Percentiles rank a stretch among this genome's conserved stretches.
Evolutionary conservation across 1,139 yeast species (phyloP).

Genomic region (Magnusiomyces starmeri): DNA sequence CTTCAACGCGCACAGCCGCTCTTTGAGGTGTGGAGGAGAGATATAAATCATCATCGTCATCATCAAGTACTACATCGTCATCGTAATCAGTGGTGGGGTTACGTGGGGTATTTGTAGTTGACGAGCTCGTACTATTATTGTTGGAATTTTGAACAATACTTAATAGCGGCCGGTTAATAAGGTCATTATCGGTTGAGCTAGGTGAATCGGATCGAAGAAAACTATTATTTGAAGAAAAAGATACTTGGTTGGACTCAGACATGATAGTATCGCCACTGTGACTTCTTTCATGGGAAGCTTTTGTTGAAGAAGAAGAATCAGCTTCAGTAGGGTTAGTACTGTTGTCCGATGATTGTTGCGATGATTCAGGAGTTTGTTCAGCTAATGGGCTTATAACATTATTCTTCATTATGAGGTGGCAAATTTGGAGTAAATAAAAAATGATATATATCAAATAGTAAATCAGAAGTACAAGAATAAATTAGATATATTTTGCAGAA

Average conservation of each 20-base stretch:
- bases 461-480: neutral
- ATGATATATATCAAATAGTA: too few relatives aligned
- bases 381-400: neutral
- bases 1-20: neutral
- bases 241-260: neutral
- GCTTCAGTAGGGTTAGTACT: too few relatives aligned
- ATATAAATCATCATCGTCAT: slow-evolving; percentile 25
- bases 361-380: neutral
- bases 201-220: too few relatives aligned
- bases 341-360: too few relatives aligned
- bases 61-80: slow-evolving; percentile 19
- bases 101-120: neutral
- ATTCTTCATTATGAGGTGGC: slow-evolving; percentile 1
- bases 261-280: neutral
- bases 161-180: neutral
- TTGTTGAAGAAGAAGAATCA: neutral
- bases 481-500: too few relatives aligned
- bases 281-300: neutral
- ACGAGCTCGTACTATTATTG: neutral
- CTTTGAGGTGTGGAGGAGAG: neutral
- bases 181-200: neutral
- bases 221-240: too few relatives aligned
- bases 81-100: slow-evolving; percentile 3
- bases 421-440: too few relatives aligned
- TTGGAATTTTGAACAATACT: neutral